Evolutionary conservation across 1,284 basidiomycete species (phyloP).

Genomic region (Cutaneotrichosporon mucoides): DNA sequence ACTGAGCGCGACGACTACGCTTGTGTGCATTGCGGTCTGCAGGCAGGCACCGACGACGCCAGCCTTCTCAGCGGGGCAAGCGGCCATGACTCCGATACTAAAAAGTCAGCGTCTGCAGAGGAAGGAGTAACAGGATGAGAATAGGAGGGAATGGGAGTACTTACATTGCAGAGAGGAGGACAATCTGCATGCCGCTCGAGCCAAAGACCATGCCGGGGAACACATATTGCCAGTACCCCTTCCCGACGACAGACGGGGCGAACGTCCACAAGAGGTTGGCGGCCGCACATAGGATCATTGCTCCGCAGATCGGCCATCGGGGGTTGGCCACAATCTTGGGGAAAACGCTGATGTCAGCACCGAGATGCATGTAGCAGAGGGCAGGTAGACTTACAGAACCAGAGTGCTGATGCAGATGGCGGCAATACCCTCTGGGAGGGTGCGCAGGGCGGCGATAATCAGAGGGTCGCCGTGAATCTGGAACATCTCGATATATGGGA

Average conservation of each 20-base stretch:
- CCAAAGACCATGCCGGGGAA: slow-evolving; percentile 27
- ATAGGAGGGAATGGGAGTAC: slow-evolving; percentile 1
- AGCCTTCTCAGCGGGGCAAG: background rate
- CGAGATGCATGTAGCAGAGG: no score
- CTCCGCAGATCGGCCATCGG: slow-evolving; percentile 22
- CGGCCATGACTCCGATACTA: slow-evolving; percentile 8
- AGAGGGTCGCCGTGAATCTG: slow-evolving; percentile 18
- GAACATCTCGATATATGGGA: slow-evolving; percentile 23
- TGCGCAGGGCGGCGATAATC: slow-evolving; percentile 25
- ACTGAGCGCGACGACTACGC: slow-evolving; percentile 6
- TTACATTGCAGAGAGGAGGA: slow-evolving; percentile 25
- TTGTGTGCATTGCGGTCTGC: slow-evolving; percentile 8
- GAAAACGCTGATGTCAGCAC: background rate
- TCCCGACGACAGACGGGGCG: slow-evolving; percentile 9
- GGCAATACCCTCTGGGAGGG: slow-evolving; percentile 25
- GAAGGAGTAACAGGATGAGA: no score
- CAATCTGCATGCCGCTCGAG: slow-evolving; percentile 19
- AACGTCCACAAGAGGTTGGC: slow-evolving; percentile 16
- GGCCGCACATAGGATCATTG: slow-evolving; percentile 19
- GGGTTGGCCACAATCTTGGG: slow-evolving; percentile 16
- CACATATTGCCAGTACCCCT: slow-evolving; percentile 23
- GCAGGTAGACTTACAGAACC: no score
- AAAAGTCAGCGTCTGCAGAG: background rate
- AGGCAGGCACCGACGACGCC: slow-evolving; percentile 24
- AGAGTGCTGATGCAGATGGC: slow-evolving; percentile 16